phyloP scores from a whole-genome alignment of 1,139 yeast species.

The Meyerozyma smithsonii region DNA sequence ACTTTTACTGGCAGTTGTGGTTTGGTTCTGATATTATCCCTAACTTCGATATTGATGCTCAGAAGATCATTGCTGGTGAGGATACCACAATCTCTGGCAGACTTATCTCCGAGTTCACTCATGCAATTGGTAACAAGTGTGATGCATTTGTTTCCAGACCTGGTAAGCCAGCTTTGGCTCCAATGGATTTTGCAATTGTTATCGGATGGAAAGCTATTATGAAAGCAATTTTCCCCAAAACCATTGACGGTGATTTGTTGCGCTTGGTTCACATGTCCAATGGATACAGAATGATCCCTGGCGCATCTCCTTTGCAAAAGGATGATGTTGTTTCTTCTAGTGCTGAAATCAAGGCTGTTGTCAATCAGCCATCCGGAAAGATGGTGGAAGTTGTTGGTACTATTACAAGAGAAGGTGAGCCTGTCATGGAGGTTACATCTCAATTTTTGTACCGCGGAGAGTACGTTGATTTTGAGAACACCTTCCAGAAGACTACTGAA shows the following conservation, averaged over 20 bases:
- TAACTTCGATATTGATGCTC: conserved; percentile 63
- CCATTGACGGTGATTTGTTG: conserved; percentile 93
- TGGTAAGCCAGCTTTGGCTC: conserved; percentile 83
- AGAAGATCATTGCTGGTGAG: conserved; percentile 68
- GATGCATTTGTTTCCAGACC: conserved; percentile 91
- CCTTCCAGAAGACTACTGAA: conserved; percentile 86
- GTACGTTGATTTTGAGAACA: conserved; percentile 82
- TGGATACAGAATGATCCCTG: conserved; percentile 91
- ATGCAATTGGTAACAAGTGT: conserved; percentile 95
- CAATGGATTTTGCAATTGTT: conserved; percentile 99
- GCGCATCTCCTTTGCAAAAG: conserved; percentile 82
- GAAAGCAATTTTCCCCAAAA: conserved; percentile 93
- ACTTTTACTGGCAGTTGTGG: conserved; percentile 98
- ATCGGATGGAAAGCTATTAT: conserved; percentile 98
- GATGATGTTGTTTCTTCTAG: conserved; percentile 81
- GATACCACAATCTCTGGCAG: conserved; percentile 65
- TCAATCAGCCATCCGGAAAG: conserved; percentile 91
- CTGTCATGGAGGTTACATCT: conserved; percentile 92
- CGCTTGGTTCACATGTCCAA: conserved; percentile 92
- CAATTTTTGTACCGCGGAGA: conserved; percentile 95
- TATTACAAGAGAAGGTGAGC: conserved; percentile 65
- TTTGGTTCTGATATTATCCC: conserved; percentile 62
- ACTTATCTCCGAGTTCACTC: conserved; percentile 88
- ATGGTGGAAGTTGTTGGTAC: conserved; percentile 94
- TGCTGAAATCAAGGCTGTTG: conserved; percentile 84